Percentiles rank a stretch among this genome's conserved stretches.
Conservation (phyloP, 129 eudicot species). For the Lactuca sativa region DNA sequence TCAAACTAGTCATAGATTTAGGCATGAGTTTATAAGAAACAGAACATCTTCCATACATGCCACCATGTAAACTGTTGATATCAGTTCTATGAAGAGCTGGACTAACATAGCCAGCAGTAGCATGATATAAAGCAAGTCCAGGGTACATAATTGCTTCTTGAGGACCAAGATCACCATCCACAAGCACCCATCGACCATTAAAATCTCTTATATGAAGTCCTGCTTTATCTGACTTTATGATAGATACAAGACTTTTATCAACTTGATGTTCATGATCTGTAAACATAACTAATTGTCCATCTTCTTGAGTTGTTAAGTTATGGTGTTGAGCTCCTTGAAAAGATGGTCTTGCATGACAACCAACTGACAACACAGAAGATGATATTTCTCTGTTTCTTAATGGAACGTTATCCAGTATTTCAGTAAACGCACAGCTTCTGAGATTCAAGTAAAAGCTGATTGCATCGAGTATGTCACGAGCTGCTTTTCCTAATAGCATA, state of each 20-base stretch:
- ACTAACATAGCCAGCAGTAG: slow-evolving; percentile 89
- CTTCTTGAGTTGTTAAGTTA: slow-evolving; percentile 73
- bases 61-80: slow-evolving; percentile 49
- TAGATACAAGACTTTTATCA: slow-evolving; percentile 75
- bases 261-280: slow-evolving; percentile 77
- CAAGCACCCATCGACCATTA: slow-evolving; percentile 84
- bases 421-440: slow-evolving; percentile 82
- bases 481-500: slow-evolving; percentile 70
- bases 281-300: slow-evolving; percentile 68
- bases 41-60: slow-evolving; percentile 73
- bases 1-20: slow-evolving; percentile 83
- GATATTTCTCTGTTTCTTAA: slow-evolving; percentile 80
- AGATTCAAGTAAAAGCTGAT: slow-evolving; percentile 75
- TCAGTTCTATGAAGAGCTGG: slow-evolving; percentile 78
- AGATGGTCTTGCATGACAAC: slow-evolving; percentile 85
- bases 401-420: slow-evolving; percentile 87
- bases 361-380: slow-evolving; percentile 81
- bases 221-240: slow-evolving; percentile 76
- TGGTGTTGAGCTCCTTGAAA: slow-evolving; percentile 91
- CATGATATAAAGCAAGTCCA: slow-evolving; percentile 92
- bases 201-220: slow-evolving; percentile 81
- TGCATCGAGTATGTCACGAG: slow-evolving; percentile 80
- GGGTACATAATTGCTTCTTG: slow-evolving; percentile 87
- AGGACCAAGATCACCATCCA: slow-evolving; percentile 94
- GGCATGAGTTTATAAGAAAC: slow-evolving; percentile 85